Base-by-base conservation (phyloP, 2,329 filamentous ascomycete species). In the Microcyclosporella mali region DNA sequence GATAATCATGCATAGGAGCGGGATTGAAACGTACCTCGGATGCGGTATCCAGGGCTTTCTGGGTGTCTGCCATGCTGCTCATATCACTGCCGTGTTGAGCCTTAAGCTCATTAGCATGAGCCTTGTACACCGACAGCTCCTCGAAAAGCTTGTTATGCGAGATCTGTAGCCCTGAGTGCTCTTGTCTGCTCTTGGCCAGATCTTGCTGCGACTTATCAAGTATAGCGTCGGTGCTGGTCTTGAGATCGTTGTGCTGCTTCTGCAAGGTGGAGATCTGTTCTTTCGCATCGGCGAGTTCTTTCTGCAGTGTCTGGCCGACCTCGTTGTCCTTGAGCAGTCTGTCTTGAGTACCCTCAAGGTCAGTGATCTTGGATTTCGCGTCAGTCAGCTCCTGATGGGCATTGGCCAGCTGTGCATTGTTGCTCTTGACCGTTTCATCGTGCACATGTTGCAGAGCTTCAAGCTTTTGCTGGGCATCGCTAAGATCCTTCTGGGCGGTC, bases 81-180 rank as follows among this genome's bases (percentile, higher is more conserved):
- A 44, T 30, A 25, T 44, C 35, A 10, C 28, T 18, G 18, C 36
- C 21, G 28, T 43, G 34, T 10, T 30, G 27, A 3, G 17, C 25
- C 30, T 41, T 38, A 17, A 40, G 35, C 12, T 21, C 34, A 35
- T 44, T 34, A 28, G 40, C 40, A 34, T 34, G 33, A 17, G 37
- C 36, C 40, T 49, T 49, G 33, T 46, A 34, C 16, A 43, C 48
- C 37, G 45, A 41, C 8, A 50, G 43, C 45, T 52, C 50, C 39
- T 52, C 50, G 43, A 52, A 52, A 17, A 43, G 47, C 47, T 46
- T 50, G 50, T 52, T 52, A 48, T 52, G 50, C 47, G 50, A 49
- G 17, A 52, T 46, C 38, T 49, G 47, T 28, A 52, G 47, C 33
- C 44, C 40, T 28, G 46, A 46, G 37, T 52, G 49, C 27, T 49